Percentiles rank a stretch among this genome's conserved stretches.
Evolutionary conservation across 2,329 filamentous ascomycete genomes (phyloP).

Genomic region (Aspergillus vadensis): DNA sequence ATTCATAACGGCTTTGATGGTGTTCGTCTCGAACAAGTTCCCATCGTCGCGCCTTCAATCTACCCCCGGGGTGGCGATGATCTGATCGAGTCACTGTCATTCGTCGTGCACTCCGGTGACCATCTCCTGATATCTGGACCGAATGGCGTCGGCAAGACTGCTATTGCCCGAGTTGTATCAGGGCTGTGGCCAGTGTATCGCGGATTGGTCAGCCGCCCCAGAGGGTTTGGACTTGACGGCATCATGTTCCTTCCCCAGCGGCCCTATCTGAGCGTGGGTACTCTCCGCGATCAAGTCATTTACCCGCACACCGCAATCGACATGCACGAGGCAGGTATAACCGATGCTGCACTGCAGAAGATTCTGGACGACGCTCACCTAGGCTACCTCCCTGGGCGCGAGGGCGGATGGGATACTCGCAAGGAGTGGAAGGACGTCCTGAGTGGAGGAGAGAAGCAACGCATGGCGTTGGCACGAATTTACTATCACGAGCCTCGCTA

Average conservation of each 20-base stretch:
- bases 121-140: constrained; percentile 93
- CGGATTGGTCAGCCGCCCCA: constrained; percentile 84
- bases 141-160: constrained; percentile 91
- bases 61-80: constrained; percentile 92
- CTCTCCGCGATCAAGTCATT: constrained; percentile 93
- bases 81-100: constrained; percentile 81
- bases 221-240: constrained; percentile 77
- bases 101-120: constrained; percentile 87
- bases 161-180: constrained; percentile 82
- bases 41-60: constrained; percentile 82
- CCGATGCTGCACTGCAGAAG: constrained; percentile 74
- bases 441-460: constrained; percentile 96
- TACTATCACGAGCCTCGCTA: constrained; percentile 95
- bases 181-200: constrained; percentile 96
- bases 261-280: constrained; percentile 88
- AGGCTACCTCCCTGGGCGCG: constrained; percentile 85
- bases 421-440: constrained; percentile 99
- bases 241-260: constrained; percentile 98
- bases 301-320: constrained; percentile 94
- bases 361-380: constrained; percentile 82
- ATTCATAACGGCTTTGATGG: constrained; percentile 94
- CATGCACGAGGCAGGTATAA: constrained; percentile 79
- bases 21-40: constrained; percentile 88
- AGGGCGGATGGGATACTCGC: constrained; percentile 93
- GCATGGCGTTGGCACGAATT: constrained; percentile 85